Conservation (phyloP, 1,284 basidiomycete species). For the Prillingera fragicola region DNA sequence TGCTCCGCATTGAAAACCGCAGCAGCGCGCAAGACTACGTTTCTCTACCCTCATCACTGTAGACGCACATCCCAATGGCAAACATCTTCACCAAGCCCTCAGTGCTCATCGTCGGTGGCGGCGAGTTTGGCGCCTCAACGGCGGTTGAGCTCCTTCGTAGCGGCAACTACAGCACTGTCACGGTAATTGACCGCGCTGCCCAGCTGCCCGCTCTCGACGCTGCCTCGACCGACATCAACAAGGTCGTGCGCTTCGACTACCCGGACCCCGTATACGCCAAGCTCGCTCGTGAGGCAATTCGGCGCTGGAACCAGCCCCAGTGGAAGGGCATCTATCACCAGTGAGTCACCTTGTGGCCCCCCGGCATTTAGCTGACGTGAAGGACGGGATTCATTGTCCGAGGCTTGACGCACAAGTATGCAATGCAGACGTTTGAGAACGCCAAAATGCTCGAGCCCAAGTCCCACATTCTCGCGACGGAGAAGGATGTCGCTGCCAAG, state of each 20-base stretch:
- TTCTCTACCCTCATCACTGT: too few relatives aligned
- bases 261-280: slow-evolving; percentile 54
- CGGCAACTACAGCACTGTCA: slow-evolving; percentile 59
- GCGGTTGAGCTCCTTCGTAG: slow-evolving; percentile 66
- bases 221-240: slow-evolving; percentile 78
- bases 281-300: slow-evolving; percentile 67
- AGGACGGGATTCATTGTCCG: slow-evolving; percentile 19
- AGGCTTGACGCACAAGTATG: slow-evolving; percentile 1
- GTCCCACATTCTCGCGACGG: slow-evolving; percentile 7
- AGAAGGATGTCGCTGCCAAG: slow-evolving; percentile 6
- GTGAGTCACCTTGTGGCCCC: slow-evolving; percentile 49
- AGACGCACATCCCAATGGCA: too few relatives aligned
- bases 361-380: neutral
- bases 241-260: slow-evolving; percentile 55
- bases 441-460: slow-evolving; percentile 9
- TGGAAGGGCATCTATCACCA: slow-evolving; percentile 71
- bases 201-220: slow-evolving; percentile 68
- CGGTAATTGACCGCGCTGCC: slow-evolving; percentile 63
- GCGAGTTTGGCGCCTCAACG: slow-evolving; percentile 78
- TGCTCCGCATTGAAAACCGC: too few relatives aligned
- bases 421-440: slow-evolving; percentile 5
- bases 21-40: too few relatives aligned
- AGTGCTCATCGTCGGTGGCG: slow-evolving; percentile 76
- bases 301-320: slow-evolving; percentile 59
- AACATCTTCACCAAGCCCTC: slow-evolving; percentile 13